Base-by-base conservation (phyloP, 352 stramenopile species). In the Phytophthora pistaciae region DNA sequence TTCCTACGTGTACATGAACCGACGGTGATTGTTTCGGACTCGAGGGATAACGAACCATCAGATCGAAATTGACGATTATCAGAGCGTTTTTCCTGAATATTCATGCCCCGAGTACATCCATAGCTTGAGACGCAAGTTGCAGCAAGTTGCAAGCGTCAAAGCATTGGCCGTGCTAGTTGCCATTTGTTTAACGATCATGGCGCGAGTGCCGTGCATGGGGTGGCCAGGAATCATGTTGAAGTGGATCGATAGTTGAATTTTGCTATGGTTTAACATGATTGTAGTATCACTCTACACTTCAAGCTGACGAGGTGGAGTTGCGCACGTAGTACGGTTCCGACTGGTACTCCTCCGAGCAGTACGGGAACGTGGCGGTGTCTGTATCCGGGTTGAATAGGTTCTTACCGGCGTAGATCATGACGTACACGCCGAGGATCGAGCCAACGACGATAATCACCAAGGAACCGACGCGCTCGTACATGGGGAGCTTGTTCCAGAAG, bases 341-440 rank as follows among this genome's bases (percentile, higher is more conserved):
- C 66, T 90, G 77, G 62, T 77, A 78, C 69, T 80, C 70, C 2
- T 66, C 72, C 20, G 81, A 50, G 70, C 84, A 92, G 69, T 87
- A 92, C 29, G 78, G 80, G 66, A 92, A 92, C 14, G 77, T 83
- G 11, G 33, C 25, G 6, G 20, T 54, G 61, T 70, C 66, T 14
- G 58, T 55, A 44, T 78, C 73, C 27, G 72, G 72, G 20, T 66
- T 78, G 57, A 83, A 80, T 18, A 83, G 55, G 60, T 80, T 83
- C 69, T 80, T 78, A 5, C 72, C 76, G 7, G 76, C 62, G 52
- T 79, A 79, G 59, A 78, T 75, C 68, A 78, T 80, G 10, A 85
- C 77, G 66, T 85, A 87, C 27, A 78, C 57, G 46, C 74, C 78
- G 7, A 85, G 49, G 25, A 72, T 13, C 13, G 70, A 27, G 62